phyloP scores from a whole-genome alignment of 176 grass and related monocot species.

The Poa annua region DNA sequence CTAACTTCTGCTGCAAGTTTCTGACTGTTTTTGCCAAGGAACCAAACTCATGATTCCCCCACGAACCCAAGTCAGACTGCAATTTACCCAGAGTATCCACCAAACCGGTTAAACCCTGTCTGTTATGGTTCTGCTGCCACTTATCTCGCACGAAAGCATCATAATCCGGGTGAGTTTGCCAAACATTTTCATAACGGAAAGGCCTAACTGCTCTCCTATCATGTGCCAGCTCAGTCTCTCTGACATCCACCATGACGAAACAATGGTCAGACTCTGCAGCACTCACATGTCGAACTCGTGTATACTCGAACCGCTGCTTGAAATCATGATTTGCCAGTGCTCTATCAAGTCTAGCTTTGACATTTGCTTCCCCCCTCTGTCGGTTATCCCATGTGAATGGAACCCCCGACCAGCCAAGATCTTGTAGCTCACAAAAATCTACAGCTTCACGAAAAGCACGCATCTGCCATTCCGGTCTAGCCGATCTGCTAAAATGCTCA shows the following conservation, averaged over 20 bases:
- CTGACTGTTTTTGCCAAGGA: not conserved
- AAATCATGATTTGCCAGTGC: not conserved
- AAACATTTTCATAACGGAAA: no score
- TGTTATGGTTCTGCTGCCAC: not conserved
- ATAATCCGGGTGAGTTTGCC: not conserved
- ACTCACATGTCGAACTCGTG: not conserved
- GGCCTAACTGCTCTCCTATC: not conserved
- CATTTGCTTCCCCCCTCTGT: no score
- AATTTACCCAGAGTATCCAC: accelerated
- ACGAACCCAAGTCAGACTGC: not conserved
- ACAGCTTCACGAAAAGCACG: no score
- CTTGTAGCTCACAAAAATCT: no score
- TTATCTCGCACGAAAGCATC: not conserved
- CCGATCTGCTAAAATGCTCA: not conserved
- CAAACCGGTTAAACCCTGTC: not conserved
- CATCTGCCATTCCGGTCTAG: not conserved
- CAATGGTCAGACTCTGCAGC: not conserved
- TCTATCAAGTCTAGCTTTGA: no score
- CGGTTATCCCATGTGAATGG: no score
- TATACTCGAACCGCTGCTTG: not conserved
- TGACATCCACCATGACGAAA: not conserved
- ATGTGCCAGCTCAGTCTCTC: not conserved
- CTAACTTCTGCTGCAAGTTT: not conserved
- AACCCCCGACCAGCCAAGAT: no score
- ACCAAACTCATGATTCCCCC: not conserved